Conservation (phyloP, 148 eudicot genomes). For the Selenicereus undatus region DNA sequence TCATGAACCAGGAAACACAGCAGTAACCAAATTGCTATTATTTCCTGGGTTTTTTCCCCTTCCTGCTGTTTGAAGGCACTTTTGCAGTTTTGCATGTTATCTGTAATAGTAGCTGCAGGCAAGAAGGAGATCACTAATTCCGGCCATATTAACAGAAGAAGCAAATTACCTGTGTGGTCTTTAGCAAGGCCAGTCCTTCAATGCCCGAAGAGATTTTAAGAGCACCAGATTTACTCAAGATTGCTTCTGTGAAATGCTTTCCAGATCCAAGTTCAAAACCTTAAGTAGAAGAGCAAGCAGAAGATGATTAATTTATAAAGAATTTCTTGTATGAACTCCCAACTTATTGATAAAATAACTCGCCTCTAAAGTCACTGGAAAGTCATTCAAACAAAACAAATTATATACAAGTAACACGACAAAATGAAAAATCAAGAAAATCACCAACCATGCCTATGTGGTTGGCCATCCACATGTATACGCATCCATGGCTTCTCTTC, state of each 20-base stretch:
- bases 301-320: background rate
- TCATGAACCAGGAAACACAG: background rate
- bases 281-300: slow-evolving; percentile 23
- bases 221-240: slow-evolving; percentile 56
- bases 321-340: background rate
- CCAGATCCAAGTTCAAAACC: slow-evolving; percentile 98
- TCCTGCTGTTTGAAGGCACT: background rate
- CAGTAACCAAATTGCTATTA: background rate
- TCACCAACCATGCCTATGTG: slow-evolving; percentile 77
- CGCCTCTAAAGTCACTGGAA: background rate
- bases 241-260: slow-evolving; percentile 80
- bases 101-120: background rate
- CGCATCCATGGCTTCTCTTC: slow-evolving; percentile 97
- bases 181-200: slow-evolving; percentile 72
- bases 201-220: slow-evolving; percentile 66
- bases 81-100: background rate
- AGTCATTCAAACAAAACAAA: background rate
- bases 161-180: slow-evolving; percentile 73
- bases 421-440: background rate
- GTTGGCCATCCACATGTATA: slow-evolving; percentile 57
- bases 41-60: background rate
- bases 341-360: background rate
- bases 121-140: background rate
- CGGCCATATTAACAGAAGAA: background rate
- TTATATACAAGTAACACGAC: background rate